Base-by-base conservation (phyloP, 2,329 filamentous ascomycete genomes). In the Drechslera avenae region DNA sequence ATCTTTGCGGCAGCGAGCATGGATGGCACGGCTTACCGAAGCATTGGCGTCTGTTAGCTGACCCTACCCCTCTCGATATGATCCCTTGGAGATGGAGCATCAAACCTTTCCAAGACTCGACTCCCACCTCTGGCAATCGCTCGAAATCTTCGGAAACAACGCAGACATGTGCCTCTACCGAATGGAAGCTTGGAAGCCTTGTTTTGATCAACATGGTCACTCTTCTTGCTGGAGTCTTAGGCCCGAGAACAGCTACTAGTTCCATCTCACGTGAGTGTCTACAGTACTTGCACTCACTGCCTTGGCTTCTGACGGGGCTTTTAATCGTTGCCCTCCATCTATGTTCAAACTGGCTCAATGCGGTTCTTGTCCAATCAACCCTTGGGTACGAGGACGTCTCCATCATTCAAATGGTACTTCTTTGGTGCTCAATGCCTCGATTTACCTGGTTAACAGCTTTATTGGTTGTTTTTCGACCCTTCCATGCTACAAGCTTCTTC, bases 341-440 rank as follows among this genome's bases (percentile, higher is more conserved):
- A 8, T 26, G 62, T 34, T 60, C 58, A 13, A 63, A 62, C 44
- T 56, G 34, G 41, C 1, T 66, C 34, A 71, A 63, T 45, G 61
- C 54, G 2, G 7, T 51, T 32, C 46, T 72, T 19, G 41, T 69
- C 14, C 63, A 59, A 28, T 33, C 21, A 17, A 63, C 60, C 7
- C 32, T 34, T 35, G 64, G 62, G 4, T 68, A 66, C 41, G 56
- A 61, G 19, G 31, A 60, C 21, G 30, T 66, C 17, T 53, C 64
- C 9, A 30, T 70, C 16, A 7, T 50, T n/a, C 46, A 63, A 43
- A 41, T 73, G 23, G 49, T 65, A 13, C 52, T 72, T 16, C 56
- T 73, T 17, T 73, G 66, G 66, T 70, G 66, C 59, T 54, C 67
- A 18, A 62, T 68, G 46, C 70, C 70, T 32, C 66, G 67, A 13